Conservation (phyloP, 2,329 filamentous ascomycete genomes). For the Colletotrichum liaoningense region DNA sequence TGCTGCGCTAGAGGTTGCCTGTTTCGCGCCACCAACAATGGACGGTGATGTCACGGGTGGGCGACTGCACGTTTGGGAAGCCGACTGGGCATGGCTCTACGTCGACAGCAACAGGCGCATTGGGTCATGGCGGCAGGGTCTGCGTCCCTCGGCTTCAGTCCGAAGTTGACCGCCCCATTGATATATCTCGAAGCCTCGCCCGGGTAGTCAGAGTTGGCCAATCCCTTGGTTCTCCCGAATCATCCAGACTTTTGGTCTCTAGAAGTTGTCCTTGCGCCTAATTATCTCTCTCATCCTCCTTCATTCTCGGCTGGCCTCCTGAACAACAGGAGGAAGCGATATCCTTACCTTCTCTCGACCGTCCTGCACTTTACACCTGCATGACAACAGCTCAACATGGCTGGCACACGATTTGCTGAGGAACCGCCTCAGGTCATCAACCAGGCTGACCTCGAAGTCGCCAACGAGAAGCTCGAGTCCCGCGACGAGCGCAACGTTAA, state of each 20-base stretch:
- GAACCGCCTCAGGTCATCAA: conserved; percentile 52
- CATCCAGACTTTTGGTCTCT: neutral
- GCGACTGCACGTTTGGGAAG: conserved; percentile 14
- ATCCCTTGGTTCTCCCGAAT: neutral
- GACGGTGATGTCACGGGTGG: conserved; percentile 32
- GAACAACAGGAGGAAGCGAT: neutral
- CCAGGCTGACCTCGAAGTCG: conserved; percentile 47
- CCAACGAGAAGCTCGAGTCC: conserved; percentile 51
- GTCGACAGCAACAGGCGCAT: neutral
- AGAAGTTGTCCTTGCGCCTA: neutral
- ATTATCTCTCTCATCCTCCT: neutral
- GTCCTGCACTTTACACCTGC: conserved; percentile 30
- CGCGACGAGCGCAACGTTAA: neutral
- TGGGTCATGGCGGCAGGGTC: neutral
- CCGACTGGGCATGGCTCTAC: neutral
- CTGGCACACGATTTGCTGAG: conserved; percentile 46
- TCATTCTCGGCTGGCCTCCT: neutral
- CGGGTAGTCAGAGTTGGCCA: neutral
- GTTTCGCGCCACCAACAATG: conserved; percentile 22
- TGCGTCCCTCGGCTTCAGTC: conserved; percentile 21
- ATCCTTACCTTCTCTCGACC: neutral
- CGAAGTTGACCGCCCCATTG: neutral
- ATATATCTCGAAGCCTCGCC: neutral
- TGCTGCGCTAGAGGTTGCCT: conserved; percentile 31
- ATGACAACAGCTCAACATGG: conserved; percentile 43